These are phyloP conservation scores for Gnomoniopsis sp. DNA, from an alignment of 2,329 filamentous ascomycete genomes.

Conservation along the genomic window DNA sequence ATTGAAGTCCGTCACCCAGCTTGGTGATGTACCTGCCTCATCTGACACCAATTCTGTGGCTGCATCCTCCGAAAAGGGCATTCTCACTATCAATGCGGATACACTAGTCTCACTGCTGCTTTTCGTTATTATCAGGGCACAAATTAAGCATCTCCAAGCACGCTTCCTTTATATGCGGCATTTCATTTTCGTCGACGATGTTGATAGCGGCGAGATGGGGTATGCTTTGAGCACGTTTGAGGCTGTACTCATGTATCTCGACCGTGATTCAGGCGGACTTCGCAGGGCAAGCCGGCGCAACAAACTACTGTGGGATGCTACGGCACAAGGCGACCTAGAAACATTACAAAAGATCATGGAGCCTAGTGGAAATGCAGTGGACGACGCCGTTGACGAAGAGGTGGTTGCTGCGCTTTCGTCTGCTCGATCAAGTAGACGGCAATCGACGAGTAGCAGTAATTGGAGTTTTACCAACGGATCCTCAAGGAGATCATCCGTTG, in stretches of 20 bases:
- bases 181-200: slow-evolving; percentile 97
- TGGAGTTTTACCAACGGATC: slow-evolving; percentile 46
- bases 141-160: slow-evolving; percentile 83
- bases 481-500: slow-evolving; percentile 33
- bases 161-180: slow-evolving; percentile 92
- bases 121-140: slow-evolving; percentile 87
- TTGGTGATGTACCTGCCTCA: slow-evolving; percentile 45
- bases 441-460: slow-evolving; percentile 35
- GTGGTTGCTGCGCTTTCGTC: slow-evolving; percentile 26
- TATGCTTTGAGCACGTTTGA: slow-evolving; percentile 96
- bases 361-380: slow-evolving; percentile 52
- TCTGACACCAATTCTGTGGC: slow-evolving; percentile 32
- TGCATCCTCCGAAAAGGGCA: slow-evolving; percentile 47
- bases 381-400: slow-evolving; percentile 44
- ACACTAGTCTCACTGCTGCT: slow-evolving; percentile 87
- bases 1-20: slow-evolving; percentile 76
- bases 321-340: slow-evolving; percentile 70
- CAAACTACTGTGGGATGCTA: slow-evolving; percentile 81
- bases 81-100: slow-evolving; percentile 73
- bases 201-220: slow-evolving; percentile 92
- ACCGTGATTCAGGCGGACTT: slow-evolving; percentile 75
- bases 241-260: slow-evolving; percentile 85
- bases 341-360: slow-evolving; percentile 79
- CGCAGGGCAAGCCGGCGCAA: slow-evolving; percentile 84
- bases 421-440: slow-evolving; percentile 39